Conservation (phyloP, 2,329 filamentous ascomycete species). For the Zymoseptoria ardabiliae region DNA sequence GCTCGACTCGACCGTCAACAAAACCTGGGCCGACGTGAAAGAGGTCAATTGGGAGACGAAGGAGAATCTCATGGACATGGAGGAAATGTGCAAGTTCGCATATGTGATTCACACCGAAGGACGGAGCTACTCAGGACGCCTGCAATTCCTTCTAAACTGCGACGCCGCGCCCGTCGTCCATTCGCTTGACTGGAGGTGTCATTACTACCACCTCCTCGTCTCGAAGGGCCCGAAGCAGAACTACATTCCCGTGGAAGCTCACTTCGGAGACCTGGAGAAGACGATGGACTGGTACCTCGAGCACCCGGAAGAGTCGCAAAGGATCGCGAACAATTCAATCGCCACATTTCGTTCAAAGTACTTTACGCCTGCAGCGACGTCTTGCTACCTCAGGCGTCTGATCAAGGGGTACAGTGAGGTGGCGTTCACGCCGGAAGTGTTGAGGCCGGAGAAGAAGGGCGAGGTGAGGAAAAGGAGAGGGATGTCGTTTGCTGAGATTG, state of each 20-base stretch:
- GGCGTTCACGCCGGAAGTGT: conserved; percentile 19
- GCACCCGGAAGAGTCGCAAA: conserved; percentile 17
- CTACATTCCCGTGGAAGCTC: conserved; percentile 18
- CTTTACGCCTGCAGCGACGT: conserved; percentile 23
- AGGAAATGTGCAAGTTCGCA: conserved; percentile 22
- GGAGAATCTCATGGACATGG: conserved; percentile 11
- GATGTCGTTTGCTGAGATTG: conserved; percentile 4
- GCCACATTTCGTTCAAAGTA: conserved; percentile 24
- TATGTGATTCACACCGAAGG: conserved; percentile 28
- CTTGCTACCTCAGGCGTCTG: conserved; percentile 27
- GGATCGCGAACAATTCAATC: conserved; percentile 22
- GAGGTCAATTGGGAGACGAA: conserved; percentile 12
- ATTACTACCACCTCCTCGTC: conserved; percentile 22
- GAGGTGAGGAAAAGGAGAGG: conserved; percentile 4
- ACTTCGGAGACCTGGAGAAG: conserved; percentile 24
- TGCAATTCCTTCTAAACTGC: conserved; percentile 27
- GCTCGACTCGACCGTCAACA: conserved; percentile 21
- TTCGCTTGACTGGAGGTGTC: conserved; percentile 20
- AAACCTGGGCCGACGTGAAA: conserved; percentile 32
- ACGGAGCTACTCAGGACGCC: conserved; percentile 21
- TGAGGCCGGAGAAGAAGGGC: conserved; percentile 3
- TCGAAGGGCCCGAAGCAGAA: conserved; percentile 23
- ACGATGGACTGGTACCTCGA: conserved; percentile 20
- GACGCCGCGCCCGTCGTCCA: conserved; percentile 23
- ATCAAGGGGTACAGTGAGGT: conserved; percentile 22